Conservation (phyloP, 1,284 basidiomycete species). For the Tilletia caries region DNA sequence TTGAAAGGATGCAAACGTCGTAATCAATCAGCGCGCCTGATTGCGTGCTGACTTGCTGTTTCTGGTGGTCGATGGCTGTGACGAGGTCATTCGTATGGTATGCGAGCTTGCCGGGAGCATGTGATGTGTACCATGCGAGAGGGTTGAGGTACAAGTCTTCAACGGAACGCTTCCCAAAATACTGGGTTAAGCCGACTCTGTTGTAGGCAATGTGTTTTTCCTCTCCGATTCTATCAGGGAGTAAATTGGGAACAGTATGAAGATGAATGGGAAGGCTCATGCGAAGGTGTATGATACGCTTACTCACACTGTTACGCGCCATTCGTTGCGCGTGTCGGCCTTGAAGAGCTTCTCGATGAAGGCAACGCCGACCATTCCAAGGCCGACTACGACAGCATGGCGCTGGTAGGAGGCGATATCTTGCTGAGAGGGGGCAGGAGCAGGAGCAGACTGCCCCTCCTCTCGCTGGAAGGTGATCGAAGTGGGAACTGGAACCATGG, state of each 20-base stretch:
- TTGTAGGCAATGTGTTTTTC: constrained; percentile 64
- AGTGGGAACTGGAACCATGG: constrained; percentile 7
- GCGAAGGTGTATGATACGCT: neutral
- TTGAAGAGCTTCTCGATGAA: constrained; percentile 46
- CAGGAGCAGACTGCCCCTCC: neutral
- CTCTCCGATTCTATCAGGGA: constrained; percentile 60
- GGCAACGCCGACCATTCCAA: constrained; percentile 71
- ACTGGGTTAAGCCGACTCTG: constrained; percentile 65
- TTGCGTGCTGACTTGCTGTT: constrained; percentile 59
- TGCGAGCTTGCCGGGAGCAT: constrained; percentile 44
- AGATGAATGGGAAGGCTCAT: neutral
- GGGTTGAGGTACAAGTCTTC: constrained; percentile 68
- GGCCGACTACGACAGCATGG: constrained; percentile 61
- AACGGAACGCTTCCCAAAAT: constrained; percentile 65
- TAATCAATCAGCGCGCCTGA: constrained; percentile 61
- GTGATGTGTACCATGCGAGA: constrained; percentile 61
- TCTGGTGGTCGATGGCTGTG: constrained; percentile 57
- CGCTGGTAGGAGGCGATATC: neutral
- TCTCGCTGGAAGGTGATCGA: neutral
- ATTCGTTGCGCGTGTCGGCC: constrained; percentile 37
- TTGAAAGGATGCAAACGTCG: constrained; percentile 63
- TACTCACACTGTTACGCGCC: constrained; percentile 31
- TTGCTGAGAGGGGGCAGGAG: neutral
- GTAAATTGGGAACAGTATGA: too few relatives aligned
- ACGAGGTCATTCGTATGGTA: constrained; percentile 55